phyloP scores from a whole-genome alignment of 1,139 yeast species.

The Groenewaldozyma sp. region DNA sequence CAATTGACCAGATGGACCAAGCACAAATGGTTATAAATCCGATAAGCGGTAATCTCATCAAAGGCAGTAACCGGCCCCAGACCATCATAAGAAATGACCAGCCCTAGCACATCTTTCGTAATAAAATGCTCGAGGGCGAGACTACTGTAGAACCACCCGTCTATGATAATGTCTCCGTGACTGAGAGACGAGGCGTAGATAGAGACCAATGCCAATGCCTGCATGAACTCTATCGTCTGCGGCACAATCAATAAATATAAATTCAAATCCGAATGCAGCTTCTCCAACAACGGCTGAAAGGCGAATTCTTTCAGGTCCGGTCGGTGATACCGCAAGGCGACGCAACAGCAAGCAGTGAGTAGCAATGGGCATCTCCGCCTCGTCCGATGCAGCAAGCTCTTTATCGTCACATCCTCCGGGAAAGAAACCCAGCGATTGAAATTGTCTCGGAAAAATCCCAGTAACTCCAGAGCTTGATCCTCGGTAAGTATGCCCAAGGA shows the following conservation, averaged over 20 bases:
- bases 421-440: conserved; percentile 76
- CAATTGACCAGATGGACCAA: conserved; percentile 63
- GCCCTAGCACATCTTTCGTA: conserved; percentile 36
- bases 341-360: conserved; percentile 55
- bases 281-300: conserved; percentile 28
- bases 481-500: conserved; percentile 42
- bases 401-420: conserved; percentile 46
- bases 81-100: conserved; percentile 28
- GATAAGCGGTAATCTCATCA: conserved; percentile 42
- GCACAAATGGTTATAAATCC: conserved; percentile 68
- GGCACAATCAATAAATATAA: conserved; percentile 36
- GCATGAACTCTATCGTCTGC: conserved; percentile 49
- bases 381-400: conserved; percentile 43
- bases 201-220: conserved; percentile 52
- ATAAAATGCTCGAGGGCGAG: conserved; percentile 50
- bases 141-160: conserved; percentile 55
- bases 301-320: conserved; percentile 28
- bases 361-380: conserved; percentile 50
- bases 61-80: conserved; percentile 36
- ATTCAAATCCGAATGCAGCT: conserved; percentile 39
- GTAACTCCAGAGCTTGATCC: conserved; percentile 41
- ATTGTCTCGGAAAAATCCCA: conserved; percentile 53
- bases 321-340: conserved; percentile 47
- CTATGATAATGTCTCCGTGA: conserved; percentile 40
- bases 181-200: conserved; percentile 54